Conservation (phyloP, 169 alveolate genomes). For the Eimeria falciformis region DNA sequence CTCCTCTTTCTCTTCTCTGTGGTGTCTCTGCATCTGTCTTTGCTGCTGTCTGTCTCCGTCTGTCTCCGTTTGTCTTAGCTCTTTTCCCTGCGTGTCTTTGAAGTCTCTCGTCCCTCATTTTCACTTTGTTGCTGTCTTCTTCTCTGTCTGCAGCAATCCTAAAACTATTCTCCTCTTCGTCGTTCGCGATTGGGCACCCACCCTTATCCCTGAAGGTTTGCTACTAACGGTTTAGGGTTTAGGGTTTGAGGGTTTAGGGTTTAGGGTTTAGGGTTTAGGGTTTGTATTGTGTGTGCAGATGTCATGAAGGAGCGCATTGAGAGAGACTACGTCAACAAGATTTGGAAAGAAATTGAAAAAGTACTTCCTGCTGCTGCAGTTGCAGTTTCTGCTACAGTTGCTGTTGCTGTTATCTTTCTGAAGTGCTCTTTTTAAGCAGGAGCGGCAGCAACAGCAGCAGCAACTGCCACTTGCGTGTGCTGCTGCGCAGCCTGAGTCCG, state of each 20-base stretch:
- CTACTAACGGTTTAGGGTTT: not conserved
- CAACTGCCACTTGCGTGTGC: not conserved
- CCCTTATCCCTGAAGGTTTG: conserved; percentile 60
- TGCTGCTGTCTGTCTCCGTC: too few relatives aligned
- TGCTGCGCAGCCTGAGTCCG: conserved; percentile 29
- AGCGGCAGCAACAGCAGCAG: conserved; percentile 26
- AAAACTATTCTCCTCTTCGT: conserved; percentile 61
- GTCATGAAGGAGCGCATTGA: conserved; percentile 83
- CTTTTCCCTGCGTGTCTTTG: not conserved
- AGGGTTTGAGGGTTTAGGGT: not conserved
- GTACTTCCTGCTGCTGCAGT: conserved; percentile 55
- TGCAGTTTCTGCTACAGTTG: conserved; percentile 13
- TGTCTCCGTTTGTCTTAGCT: too few relatives aligned
- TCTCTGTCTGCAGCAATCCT: conserved; percentile 33
- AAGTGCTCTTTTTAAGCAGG: too few relatives aligned
- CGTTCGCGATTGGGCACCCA: conserved; percentile 75
- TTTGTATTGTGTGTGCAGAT: conserved; percentile 53
- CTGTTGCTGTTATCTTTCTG: not conserved
- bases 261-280: not conserved
- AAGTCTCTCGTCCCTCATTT: not conserved
- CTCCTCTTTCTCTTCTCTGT: not conserved
- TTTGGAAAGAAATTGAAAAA: conserved; percentile 88
- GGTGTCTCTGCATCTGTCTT: not conserved
- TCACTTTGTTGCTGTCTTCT: not conserved
- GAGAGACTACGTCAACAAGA: conserved; percentile 85